A percentile compares a stretch with the other conserved stretches of the same genome.
Conservation (phyloP, 805 yeast species). For the Saturnispora gosingensis region DNA sequence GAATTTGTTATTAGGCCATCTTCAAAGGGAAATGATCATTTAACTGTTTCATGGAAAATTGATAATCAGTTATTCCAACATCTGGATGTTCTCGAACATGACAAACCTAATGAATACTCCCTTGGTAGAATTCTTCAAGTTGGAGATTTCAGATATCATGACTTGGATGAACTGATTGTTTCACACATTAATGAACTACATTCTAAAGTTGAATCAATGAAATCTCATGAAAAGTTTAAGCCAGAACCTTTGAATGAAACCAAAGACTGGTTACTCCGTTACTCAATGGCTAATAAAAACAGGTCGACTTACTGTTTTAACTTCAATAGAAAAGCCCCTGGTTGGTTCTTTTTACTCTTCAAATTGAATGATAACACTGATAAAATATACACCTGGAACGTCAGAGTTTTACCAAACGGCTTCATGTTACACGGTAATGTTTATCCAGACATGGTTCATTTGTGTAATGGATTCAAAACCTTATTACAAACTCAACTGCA, state of each 20-base stretch:
- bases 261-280: slow-evolving; percentile 77
- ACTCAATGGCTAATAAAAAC: slow-evolving; percentile 83
- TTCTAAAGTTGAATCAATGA: slow-evolving; percentile 74
- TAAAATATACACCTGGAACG: slow-evolving; percentile 77
- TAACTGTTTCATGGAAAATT: slow-evolving; percentile 95
- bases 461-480: slow-evolving; percentile 91
- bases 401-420: slow-evolving; percentile 82
- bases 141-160: slow-evolving; percentile 62
- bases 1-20: slow-evolving; percentile 93
- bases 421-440: slow-evolving; percentile 67
- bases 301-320: slow-evolving; percentile 88
- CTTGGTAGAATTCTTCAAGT: slow-evolving; percentile 54
- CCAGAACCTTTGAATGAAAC: slow-evolving; percentile 73
- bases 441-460: slow-evolving; percentile 80
- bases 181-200: slow-evolving; percentile 80
- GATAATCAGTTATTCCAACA: slow-evolving; percentile 88
- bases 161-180: slow-evolving; percentile 87
- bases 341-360: slow-evolving; percentile 85
- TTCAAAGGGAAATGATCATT: slow-evolving; percentile 76
- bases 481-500: slow-evolving; percentile 24
- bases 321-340: slow-evolving; percentile 83
- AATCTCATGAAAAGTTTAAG: slow-evolving; percentile 80
- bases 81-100: slow-evolving; percentile 72
- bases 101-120: slow-evolving; percentile 52
- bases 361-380: slow-evolving; percentile 61